Evolutionary conservation across 1,139 yeast species (phyloP), one percentile per base, ranked within the genome.

Genomic region (Scheffersomyces lignicola): DNA sequence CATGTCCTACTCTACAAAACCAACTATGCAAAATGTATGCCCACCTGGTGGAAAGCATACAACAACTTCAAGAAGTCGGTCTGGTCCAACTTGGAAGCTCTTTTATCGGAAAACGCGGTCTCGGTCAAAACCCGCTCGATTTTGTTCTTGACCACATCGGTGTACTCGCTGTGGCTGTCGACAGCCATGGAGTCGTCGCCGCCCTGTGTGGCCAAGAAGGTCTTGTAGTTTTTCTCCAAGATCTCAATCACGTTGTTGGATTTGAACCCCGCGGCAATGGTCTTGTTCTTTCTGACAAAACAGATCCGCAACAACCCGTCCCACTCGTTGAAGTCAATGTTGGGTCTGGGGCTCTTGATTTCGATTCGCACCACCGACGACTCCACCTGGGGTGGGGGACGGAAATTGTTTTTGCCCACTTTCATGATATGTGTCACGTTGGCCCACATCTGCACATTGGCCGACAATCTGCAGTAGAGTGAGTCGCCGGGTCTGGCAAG

Each of bases 371-470:
- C 97, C 33, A 92, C 98, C 27, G 95, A 83, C 0, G 97, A 88
- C 60, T 92, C 99, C 40, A 92, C 99, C 60, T 92, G 92, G 38
- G 99, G 99, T 14, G 99, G 99, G 24, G 99, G 99, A 47, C 97
- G 76, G 71, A 92, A 92, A 56, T 92, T 92, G 59, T 94, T 94
- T 56, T 81, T 83, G 21, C 98, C 97, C 26, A 92, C 98, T 61
- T 94, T 94, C 99, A 92, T 92, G 38, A 92, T 87, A 60, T 92
- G 98, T 6, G 96, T 89, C 15, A 94, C 97, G 46, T 87, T 87
- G 15, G 97, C 96, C 97, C 98, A 92, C 97, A 92, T 90, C 56
- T 92, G 98, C 0, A 92, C 97, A 54, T 92, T 94, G 22, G 96
- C 98, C 14, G 95, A 83, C 38, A 92, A 72, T 51, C 99, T 76